phyloP scores from a whole-genome alignment of 805 yeast species.

The Gaillardinia entomophila region DNA sequence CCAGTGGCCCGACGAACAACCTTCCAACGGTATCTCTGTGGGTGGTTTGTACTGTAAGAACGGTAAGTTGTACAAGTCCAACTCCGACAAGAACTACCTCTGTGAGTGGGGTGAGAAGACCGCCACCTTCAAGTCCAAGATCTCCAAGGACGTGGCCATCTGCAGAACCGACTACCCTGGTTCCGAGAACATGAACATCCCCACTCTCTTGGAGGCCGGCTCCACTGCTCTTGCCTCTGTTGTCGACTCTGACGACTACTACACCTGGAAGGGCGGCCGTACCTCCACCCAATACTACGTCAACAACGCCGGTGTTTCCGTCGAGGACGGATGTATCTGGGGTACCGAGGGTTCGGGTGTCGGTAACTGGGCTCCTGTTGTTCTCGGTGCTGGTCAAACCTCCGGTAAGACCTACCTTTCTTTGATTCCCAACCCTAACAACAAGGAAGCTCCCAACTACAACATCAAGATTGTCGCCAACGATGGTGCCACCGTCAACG shows the following conservation, averaged over 20 bases:
- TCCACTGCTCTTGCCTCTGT: conserved; percentile 61
- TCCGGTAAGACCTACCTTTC: conserved; percentile 70
- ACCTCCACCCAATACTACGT: conserved; percentile 97
- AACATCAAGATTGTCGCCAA: conserved; percentile 65
- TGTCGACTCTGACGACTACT: conserved; percentile 74
- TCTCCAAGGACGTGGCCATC: conserved; percentile 67
- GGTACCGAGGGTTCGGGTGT: conserved; percentile 70
- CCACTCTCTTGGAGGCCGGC: conserved; percentile 78
- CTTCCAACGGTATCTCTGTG: conserved; percentile 80
- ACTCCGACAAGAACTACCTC: conserved; percentile 57
- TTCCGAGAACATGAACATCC: conserved; percentile 96
- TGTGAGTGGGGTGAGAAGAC: conserved; percentile 83
- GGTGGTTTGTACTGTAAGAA: conserved; percentile 87
- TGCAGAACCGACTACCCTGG: conserved; percentile 99
- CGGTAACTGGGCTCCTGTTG: conserved; percentile 98
- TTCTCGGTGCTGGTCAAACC: conserved; percentile 86
- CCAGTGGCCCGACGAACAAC: conserved; percentile 92
- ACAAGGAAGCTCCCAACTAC: conserved; percentile 52
- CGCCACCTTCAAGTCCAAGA: conserved; percentile 63
- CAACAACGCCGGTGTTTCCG: conserved; percentile 90
- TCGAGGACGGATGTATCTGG: conserved; percentile 93
- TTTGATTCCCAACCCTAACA: conserved; percentile 93
- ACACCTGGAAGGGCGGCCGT: conserved; percentile 69
- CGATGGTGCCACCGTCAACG: conserved; percentile 55
- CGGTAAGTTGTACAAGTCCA: conserved; percentile 82